Conservation (phyloP, 2,329 filamentous ascomycete genomes). For the Colletotrichum destructivum region DNA sequence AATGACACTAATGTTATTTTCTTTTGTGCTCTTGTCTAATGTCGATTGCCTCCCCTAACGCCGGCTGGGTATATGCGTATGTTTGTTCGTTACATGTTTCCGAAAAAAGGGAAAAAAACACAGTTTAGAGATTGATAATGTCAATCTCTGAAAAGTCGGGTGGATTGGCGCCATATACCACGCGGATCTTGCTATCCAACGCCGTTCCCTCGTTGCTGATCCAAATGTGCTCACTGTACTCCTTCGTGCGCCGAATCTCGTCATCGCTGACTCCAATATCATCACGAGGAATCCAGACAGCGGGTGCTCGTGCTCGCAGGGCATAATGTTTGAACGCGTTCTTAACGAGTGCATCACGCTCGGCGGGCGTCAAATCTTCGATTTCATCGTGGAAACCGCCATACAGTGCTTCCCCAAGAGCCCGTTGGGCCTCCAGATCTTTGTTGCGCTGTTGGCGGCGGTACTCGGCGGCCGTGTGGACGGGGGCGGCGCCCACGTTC, state of each 20-base stretch:
- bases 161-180: slow-evolving; percentile 87
- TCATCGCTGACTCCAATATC: slow-evolving; percentile 93
- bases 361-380: slow-evolving; percentile 91
- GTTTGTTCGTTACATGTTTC: slow-evolving; percentile 26
- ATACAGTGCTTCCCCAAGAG: slow-evolving; percentile 86
- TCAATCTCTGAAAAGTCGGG: slow-evolving; percentile 93
- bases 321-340: slow-evolving; percentile 94
- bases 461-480: slow-evolving; percentile 63
- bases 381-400: slow-evolving; percentile 92
- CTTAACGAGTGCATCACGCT: slow-evolving; percentile 87
- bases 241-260: slow-evolving; percentile 84
- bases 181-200: slow-evolving; percentile 85
- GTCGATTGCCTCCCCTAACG: slow-evolving; percentile 21
- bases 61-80: slow-evolving; percentile 39
- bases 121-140: slow-evolving; percentile 79
- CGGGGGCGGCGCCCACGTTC: slow-evolving; percentile 52
- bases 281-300: slow-evolving; percentile 94
- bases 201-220: slow-evolving; percentile 95
- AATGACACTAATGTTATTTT: slow-evolving; percentile 2
- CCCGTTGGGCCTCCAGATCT: slow-evolving; percentile 80
- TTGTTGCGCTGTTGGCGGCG: slow-evolving; percentile 64
- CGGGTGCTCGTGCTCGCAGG: slow-evolving; percentile 85
- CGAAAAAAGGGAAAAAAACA: background rate
- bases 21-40: slow-evolving; percentile 19
- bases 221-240: slow-evolving; percentile 86